phyloP scores from a whole-genome alignment of 208 protist genomes.

The Acanthamoeba healyi region DNA sequence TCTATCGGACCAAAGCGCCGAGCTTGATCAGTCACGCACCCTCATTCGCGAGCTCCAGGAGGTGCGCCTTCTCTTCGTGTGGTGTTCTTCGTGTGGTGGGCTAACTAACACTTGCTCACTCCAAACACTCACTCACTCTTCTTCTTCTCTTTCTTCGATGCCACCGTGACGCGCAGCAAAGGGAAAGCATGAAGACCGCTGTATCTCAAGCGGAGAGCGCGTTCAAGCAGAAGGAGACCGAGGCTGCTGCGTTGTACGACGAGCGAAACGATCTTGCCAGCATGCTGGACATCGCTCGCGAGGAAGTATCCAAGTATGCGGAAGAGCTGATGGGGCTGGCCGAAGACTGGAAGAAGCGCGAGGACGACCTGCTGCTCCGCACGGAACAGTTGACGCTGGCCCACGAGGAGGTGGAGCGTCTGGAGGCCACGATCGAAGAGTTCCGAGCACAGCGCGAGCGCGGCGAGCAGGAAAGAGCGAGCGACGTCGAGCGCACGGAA shows the following conservation, averaged over 20 bases:
- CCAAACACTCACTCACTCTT: no score
- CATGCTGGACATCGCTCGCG: slow-evolving; percentile 3
- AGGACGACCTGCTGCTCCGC: no score
- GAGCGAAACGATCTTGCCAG: not conserved
- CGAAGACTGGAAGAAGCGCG: not conserved
- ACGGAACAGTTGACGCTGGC: not conserved
- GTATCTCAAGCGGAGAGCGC: not conserved
- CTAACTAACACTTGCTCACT: no score
- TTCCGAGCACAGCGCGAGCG: not conserved
- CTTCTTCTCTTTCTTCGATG: no score
- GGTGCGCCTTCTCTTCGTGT: no score
- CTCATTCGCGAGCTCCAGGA: no score
- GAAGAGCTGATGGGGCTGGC: not conserved
- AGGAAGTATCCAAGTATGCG: slow-evolving; percentile 17
- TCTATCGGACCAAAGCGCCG: no score
- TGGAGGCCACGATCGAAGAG: not conserved
- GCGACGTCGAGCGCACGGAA: no score
- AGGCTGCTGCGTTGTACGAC: not conserved
- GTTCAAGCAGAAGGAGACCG: not conserved
- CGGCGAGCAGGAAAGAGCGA: not conserved
- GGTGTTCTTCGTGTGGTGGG: no score
- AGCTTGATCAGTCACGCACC: no score
- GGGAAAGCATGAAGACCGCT: no score
- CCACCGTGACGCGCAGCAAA: no score
- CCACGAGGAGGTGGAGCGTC: not conserved